These are phyloP conservation scores for Arachnomyces sp. DNA, from an alignment of 2,329 filamentous ascomycete genomes.

Conservation along the genomic window DNA sequence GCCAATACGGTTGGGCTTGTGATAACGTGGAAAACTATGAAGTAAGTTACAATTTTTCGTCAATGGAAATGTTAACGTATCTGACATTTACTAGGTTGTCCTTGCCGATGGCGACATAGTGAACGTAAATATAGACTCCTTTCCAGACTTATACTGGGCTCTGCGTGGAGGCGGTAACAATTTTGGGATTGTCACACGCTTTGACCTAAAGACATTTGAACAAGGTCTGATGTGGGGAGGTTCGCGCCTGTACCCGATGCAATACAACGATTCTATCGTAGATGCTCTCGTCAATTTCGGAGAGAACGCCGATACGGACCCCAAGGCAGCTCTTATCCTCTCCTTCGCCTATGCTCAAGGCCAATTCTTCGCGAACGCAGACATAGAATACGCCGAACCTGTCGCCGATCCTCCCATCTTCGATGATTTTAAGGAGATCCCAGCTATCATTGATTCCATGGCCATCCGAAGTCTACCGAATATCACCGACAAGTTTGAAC, in stretches of 20 bases:
- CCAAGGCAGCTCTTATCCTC: conserved; percentile 28
- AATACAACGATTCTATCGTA: conserved; percentile 22
- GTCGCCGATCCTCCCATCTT: conserved; percentile 24
- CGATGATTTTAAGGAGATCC: conserved; percentile 17
- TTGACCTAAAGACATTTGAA: conserved; percentile 32
- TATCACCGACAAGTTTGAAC: neutral
- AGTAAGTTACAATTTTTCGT: conserved; percentile 10
- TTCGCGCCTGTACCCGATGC: conserved; percentile 20
- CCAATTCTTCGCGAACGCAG: conserved; percentile 20
- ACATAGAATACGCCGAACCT: conserved; percentile 32
- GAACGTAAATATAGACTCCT: conserved; percentile 31
- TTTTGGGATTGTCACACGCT: conserved; percentile 38
- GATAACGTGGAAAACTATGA: conserved; percentile 30
- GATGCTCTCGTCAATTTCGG: conserved; percentile 26
- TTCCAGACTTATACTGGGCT: conserved; percentile 44
- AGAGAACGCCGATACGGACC: conserved; percentile 24
- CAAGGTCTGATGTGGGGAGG: conserved; percentile 35
- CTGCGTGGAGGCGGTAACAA: conserved; percentile 48
- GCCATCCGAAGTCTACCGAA: conserved; percentile 3
- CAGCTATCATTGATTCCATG: conserved; percentile 33
- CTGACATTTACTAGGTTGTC: conserved; percentile 24
- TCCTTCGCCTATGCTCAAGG: conserved; percentile 22
- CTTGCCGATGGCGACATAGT: conserved; percentile 42
- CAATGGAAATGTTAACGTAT: neutral
- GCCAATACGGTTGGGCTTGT: conserved; percentile 26